Base-by-base conservation (phyloP, 2,329 filamentous ascomycete species). In the Lecanicillium sp. region DNA sequence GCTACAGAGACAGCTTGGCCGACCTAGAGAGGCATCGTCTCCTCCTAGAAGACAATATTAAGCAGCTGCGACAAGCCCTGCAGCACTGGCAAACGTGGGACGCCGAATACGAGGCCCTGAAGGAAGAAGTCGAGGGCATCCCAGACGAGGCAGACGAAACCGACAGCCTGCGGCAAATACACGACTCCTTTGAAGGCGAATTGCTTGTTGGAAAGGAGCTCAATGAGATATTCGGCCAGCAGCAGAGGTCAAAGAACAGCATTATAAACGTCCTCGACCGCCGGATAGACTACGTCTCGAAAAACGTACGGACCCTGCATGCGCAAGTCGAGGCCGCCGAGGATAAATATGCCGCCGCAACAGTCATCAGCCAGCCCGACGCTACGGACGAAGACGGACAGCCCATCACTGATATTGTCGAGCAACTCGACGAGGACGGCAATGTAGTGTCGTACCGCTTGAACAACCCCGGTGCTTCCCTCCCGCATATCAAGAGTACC, bases 51-150 rank as follows among this genome's bases (percentile, higher is more conserved):
- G 73, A 78, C 28, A 87, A 82, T 47, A 73, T 94, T 33, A 45
- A 48, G 19, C 51, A 86, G 56, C 73, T 96, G 15, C 77, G 77
- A 40, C 78, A 83, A 52, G 80, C 84, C 6, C 71, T 96, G 38
- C 78, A 80, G 45, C 83, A 94, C 64, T 98, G 90, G 90, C 83
- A 85, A 47, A 81, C 80, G 39, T 94, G 85, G 76, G 89, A 94
- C 57, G 78, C 84, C 34, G 90, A 96, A 58, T 96, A 96, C 59
- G 86, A 95, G 55, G 78, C 81, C 17, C 71, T 96, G 45, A 88
- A 85, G 56, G 86, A 94, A 56, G 86, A 94, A 52, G 74, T 96
- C 20, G 63, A 77, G 37, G 67, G 65, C 4, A 56, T 81, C 18
- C 57, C 69, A 30, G 62, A 66, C 36, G 22, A 25, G 22, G 59